These are phyloP conservation scores for Colletotrichum paranaense DNA, from an alignment of 2,329 filamentous ascomycete species.

Conservation along the genomic window DNA sequence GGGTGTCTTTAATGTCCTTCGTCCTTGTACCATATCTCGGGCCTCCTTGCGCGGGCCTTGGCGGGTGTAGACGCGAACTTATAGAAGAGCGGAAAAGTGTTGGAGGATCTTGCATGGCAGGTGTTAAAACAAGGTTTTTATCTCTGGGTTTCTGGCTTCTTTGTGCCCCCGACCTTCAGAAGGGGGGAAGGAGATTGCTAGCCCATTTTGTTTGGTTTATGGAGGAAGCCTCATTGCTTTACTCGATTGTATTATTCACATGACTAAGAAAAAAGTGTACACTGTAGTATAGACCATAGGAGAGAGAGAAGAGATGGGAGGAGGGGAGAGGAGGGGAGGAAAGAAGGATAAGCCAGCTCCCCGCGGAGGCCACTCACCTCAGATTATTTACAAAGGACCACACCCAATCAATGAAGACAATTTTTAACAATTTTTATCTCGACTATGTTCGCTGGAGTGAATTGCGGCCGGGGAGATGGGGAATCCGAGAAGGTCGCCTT, in stretches of 20 bases:
- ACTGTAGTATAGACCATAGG: conserved; percentile 32
- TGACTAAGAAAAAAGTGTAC: conserved; percentile 8
- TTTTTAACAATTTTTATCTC: background rate
- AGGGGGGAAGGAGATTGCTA: background rate
- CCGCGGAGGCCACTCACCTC: conserved; percentile 50
- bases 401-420: conserved; percentile 21
- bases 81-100: conserved; percentile 33
- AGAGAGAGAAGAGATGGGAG: background rate
- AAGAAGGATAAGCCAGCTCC: conserved; percentile 38
- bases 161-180: background rate
- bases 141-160: conserved; percentile 37
- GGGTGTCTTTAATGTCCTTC: background rate
- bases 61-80: conserved; percentile 8
- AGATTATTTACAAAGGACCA: conserved; percentile 29
- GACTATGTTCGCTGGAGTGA: background rate
- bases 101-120: conserved; percentile 46
- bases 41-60: conserved; percentile 6
- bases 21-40: conserved; percentile 38
- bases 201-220: background rate
- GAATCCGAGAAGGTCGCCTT: background rate
- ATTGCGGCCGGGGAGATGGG: background rate
- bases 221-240: conserved; percentile 23
- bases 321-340: conserved; percentile 34
- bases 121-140: conserved; percentile 49
- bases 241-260: conserved; percentile 46